Evolutionary conservation across 305 asterid species (phyloP), one percentile per base, ranked within the genome.

Genomic region (Plantago rigida): DNA sequence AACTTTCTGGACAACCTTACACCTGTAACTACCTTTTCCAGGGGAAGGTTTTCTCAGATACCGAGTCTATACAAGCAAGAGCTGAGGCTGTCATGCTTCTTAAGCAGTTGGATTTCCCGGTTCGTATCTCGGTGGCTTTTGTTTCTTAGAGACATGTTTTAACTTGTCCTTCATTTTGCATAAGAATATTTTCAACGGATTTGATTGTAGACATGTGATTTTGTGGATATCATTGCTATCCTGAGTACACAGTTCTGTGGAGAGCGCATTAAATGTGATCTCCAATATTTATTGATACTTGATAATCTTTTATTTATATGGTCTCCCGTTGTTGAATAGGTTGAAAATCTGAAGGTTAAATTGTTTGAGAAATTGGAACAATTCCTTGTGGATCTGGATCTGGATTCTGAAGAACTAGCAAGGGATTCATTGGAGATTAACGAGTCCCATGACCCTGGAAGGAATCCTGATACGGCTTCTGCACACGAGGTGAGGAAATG

Each of bases 31-130:
- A 53, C 61, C 71, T 59, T 66, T 81, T 79, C 66, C 89, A 92
- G 96, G 96, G 89, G 54, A 86, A 84, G 79, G 87, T 88, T 67
- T 92, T 92, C 84, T 84, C 94, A 47, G 99, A 88, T 81, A 81
- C 95, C 5, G 99, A 92, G 70, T 92, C 99, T 67, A 92, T 88
- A 70, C 96, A 92, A 89, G 83, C 93, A 62, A 86, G 96, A 77
- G 96, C 99, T 24, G 94, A 88, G 83, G 96, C 96, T 77, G 95
- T 92, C 75, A 79, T 92, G 94, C 96, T 88, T 77, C 94, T 92
- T 65, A 88, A 88, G 90, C 83, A 81, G 83, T 78, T 92, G 91
- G 80, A 88, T 73, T 84, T 88, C 71, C 96, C 93, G 73, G 99
- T 92, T 13, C 42, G 94, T 75, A 67, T 60, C 56, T 58, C 69